Conservation (phyloP, 2,329 filamentous ascomycete genomes). For the Clonostachys rhizophaga region DNA sequence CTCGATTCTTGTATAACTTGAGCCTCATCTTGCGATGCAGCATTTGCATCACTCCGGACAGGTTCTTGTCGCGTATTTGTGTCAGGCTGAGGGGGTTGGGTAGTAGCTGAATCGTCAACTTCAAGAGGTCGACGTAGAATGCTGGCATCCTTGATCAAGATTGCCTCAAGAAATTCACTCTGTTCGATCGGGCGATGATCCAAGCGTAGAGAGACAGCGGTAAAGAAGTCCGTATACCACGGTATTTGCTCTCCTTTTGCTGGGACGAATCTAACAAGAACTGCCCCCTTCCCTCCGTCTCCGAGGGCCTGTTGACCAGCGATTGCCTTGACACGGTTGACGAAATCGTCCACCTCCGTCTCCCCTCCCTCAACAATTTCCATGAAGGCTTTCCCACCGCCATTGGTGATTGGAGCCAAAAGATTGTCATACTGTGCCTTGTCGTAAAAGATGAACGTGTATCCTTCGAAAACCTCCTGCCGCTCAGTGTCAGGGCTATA, state of each 20-base stretch:
- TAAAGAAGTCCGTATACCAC: slow-evolving; percentile 70
- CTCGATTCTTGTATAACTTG: slow-evolving; percentile 2
- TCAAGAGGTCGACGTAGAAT: slow-evolving; percentile 66
- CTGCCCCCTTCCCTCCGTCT: slow-evolving; percentile 64
- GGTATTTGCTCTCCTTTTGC: slow-evolving; percentile 46
- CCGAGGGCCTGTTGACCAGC: slow-evolving; percentile 70
- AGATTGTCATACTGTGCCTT: slow-evolving; percentile 71
- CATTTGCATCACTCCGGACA: not conserved
- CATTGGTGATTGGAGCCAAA: slow-evolving; percentile 68
- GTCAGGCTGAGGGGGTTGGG: slow-evolving; percentile 4
- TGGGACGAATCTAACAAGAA: slow-evolving; percentile 70
- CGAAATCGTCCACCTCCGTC: slow-evolving; percentile 70
- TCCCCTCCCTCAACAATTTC: slow-evolving; percentile 55
- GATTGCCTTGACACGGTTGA: slow-evolving; percentile 69
- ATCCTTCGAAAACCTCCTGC: slow-evolving; percentile 73
- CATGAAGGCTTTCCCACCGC: slow-evolving; percentile 75
- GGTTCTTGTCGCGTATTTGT: not conserved
- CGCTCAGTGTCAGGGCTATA: slow-evolving; percentile 68
- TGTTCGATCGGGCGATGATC: slow-evolving; percentile 84
- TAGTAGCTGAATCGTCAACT: slow-evolving; percentile 29
- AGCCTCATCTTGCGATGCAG: slow-evolving; percentile 3
- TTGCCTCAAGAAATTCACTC: slow-evolving; percentile 86
- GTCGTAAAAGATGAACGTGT: slow-evolving; percentile 85
- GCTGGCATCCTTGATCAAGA: slow-evolving; percentile 74
- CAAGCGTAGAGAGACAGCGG: slow-evolving; percentile 63